phyloP scores from a whole-genome alignment of 208 protist species.

The Crithidia thermophila region DNA sequence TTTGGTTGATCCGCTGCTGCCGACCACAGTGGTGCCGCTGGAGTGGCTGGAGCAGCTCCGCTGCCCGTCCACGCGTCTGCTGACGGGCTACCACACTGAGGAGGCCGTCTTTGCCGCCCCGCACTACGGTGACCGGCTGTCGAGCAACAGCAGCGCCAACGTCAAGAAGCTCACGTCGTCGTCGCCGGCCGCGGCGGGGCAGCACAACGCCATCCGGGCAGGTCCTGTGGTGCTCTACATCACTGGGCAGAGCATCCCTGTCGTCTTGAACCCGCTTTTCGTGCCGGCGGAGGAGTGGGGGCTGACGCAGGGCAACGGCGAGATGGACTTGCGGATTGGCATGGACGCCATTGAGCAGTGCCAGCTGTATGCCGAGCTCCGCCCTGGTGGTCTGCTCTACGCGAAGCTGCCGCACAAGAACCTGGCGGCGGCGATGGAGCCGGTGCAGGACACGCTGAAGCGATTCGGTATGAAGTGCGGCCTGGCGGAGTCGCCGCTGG shows the following conservation, averaged over 20 bases:
- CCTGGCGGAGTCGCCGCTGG: constrained; percentile 79
- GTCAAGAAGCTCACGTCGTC: not conserved
- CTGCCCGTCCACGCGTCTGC: constrained; percentile 64
- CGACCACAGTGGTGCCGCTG: constrained; percentile 67
- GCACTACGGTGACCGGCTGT: constrained; percentile 39
- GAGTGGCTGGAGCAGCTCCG: constrained; percentile 83
- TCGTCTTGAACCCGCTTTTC: constrained; percentile 80
- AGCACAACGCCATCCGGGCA: constrained; percentile 63
- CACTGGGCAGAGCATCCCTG: constrained; percentile 71
- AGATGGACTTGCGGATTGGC: constrained; percentile 79
- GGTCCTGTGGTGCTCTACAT: constrained; percentile 89
- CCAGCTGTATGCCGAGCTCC: constrained; percentile 79
- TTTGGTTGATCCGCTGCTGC: constrained; percentile 69
- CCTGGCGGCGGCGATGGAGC: constrained; percentile 47
- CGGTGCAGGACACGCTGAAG: constrained; percentile 56
- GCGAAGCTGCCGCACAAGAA: constrained; percentile 59
- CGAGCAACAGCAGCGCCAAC: too few relatives aligned
- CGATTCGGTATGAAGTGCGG: constrained; percentile 85
- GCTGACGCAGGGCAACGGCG: constrained; percentile 23
- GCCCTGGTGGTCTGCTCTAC: constrained; percentile 82
- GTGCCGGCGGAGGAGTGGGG: constrained; percentile 66
- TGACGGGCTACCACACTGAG: constrained; percentile 77
- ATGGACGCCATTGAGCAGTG: constrained; percentile 91
- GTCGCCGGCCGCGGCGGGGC: not conserved
- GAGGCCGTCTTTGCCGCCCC: constrained; percentile 51